Base-by-base conservation (phyloP, 1,284 basidiomycete species). In the Ceratobasidium sp. region DNA sequence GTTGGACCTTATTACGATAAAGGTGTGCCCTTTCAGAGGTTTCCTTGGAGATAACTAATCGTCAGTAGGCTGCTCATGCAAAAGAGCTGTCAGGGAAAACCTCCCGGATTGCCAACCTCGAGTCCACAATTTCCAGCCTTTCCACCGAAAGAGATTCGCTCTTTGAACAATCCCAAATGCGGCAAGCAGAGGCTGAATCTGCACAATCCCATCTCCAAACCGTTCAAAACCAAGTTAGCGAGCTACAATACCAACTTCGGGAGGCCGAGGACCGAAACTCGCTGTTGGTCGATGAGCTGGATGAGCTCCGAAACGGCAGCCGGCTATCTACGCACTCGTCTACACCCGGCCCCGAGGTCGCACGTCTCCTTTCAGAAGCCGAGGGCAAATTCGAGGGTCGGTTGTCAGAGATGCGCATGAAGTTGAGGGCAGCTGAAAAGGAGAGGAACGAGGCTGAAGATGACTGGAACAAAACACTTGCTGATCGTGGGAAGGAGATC, bases 131-230 rank as follows among this genome's bases (percentile, higher is more conserved):
- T 21, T 85, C 86, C 74, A 86, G 84, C 30, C 83, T 95, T 14
- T 85, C 86, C 8, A 79, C 82, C 30, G 91, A 94, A 78, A 95
- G 94, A 76, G 88, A 88, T 75, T 79, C 83, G 18, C 85, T 94
- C 72, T 97, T 96, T 78, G 92, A 94, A 75, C 87, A 91, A 73
- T 83, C 94, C 4, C 93, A 97, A 80, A 77, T 91, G 51, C 89
- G 92, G 30, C 92, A 96, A 79, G 93, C 92, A 14, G 94, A 97
- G 77, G 80, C 92, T 16, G 95, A 98, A 81, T 90, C 91, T 0
- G 87, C 89, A 0, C 88, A 90, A 73, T 86, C 86, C 2, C 87
- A 91, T 73, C 83, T 89, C 0, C 92, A 94, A 76, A 85, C 85
- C 0, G 80, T 94, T 38, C 87, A 92, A 76, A 87, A 88, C 62